phyloP scores from a whole-genome alignment of 2,329 filamentous ascomycete genomes.

The Penicillium sp. region DNA sequence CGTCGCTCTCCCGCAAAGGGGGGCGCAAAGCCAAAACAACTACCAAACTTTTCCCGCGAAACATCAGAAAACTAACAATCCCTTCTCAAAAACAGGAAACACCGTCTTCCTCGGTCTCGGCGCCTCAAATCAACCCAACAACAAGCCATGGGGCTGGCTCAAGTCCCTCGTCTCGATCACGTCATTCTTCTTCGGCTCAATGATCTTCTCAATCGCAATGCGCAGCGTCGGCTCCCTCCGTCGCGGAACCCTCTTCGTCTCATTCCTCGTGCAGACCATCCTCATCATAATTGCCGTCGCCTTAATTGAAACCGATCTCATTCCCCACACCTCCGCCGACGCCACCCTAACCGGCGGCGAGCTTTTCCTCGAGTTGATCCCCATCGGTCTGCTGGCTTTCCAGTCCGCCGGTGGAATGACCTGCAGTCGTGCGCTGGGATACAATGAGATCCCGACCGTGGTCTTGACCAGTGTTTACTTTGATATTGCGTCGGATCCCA shows the following conservation, averaged over 20 bases:
- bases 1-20: neutral
- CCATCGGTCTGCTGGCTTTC: conserved; percentile 45
- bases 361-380: conserved; percentile 43
- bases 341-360: conserved; percentile 23
- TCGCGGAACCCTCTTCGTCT: conserved; percentile 39
- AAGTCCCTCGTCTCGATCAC: conserved; percentile 45
- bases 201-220: conserved; percentile 40
- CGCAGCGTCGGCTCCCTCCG: conserved; percentile 35
- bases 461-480: conserved; percentile 49
- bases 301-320: conserved; percentile 39
- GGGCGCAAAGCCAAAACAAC: neutral
- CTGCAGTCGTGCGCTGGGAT: conserved; percentile 41
- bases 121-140: conserved; percentile 39
- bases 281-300: conserved; percentile 42
- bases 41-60: neutral
- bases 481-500: conserved; percentile 45
- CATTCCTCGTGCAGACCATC: conserved; percentile 42
- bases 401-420: conserved; percentile 47
- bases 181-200: conserved; percentile 43
- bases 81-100: conserved; percentile 35
- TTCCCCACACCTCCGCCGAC: conserved; percentile 32
- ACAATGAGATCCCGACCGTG: conserved; percentile 47
- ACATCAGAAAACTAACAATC: neutral
- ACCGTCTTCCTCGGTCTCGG: conserved; percentile 49
- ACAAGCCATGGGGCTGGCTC: conserved; percentile 44